Percentiles rank a stretch among this genome's conserved stretches.
Conservation (phyloP, 2,329 filamentous ascomycete genomes). For the Aspergillus sp. region DNA sequence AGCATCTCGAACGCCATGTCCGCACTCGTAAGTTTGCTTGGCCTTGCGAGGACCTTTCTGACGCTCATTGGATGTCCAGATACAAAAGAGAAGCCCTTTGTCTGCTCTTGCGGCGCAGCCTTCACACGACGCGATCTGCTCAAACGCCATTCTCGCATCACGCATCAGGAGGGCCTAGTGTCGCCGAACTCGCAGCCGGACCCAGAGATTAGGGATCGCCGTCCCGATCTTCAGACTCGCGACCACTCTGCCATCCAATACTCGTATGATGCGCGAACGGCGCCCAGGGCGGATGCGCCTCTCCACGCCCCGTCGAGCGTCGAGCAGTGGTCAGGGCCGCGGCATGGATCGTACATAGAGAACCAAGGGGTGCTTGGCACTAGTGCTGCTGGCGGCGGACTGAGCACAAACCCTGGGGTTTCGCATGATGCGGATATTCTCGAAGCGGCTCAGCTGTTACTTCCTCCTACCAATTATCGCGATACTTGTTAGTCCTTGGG, state of each 20-base stretch:
- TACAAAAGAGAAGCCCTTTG: constrained; percentile 28
- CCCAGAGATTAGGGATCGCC: constrained; percentile 9
- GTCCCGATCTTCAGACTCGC: constrained; percentile 7
- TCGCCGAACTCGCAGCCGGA: constrained; percentile 23
- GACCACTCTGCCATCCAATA: constrained; percentile 7
- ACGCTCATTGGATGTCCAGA: constrained; percentile 19
- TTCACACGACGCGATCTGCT: constrained; percentile 27
- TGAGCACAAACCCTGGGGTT: constrained; percentile 14
- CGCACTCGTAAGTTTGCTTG: constrained; percentile 24
- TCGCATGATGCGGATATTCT: constrained; percentile 31
- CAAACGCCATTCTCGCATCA: constrained; percentile 25
- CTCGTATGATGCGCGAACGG: constrained; percentile 10
- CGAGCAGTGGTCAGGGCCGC: constrained; percentile 20
- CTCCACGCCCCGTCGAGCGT: constrained; percentile 13
- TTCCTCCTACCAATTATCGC: constrained; percentile 22
- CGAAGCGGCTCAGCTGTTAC: constrained; percentile 24
- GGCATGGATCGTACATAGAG: constrained; percentile 17
- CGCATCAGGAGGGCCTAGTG: constrained; percentile 20
- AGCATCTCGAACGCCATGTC: constrained; percentile 28
- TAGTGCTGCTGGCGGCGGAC: constrained; percentile 5
- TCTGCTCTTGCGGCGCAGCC: constrained; percentile 27
- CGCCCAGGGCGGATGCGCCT: constrained; percentile 13
- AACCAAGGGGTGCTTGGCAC: constrained; percentile 15
- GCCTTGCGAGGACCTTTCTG: too few species aligned
- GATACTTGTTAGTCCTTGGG: constrained; percentile 9